Percentiles rank a stretch among this genome's conserved stretches.
These are phyloP conservation scores for Cryoendolithus antarcticus DNA, from an alignment of 2,329 filamentous ascomycete genomes.

Conservation along the genomic window DNA sequence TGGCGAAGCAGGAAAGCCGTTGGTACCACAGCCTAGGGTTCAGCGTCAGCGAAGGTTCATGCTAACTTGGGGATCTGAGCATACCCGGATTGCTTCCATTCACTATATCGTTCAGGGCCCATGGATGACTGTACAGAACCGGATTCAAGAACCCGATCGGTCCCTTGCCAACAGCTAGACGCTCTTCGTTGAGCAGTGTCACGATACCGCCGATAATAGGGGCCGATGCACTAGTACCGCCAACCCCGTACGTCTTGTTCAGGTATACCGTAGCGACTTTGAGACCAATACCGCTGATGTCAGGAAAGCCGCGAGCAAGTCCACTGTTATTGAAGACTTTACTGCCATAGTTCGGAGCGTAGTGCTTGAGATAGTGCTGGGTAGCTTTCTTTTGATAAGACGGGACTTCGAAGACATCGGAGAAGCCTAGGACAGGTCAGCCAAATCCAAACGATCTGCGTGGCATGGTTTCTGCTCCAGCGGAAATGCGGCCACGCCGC, in stretches of 20 bases:
- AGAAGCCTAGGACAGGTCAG: conserved; percentile 28
- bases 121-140: conserved; percentile 32
- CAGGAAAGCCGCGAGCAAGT: conserved; percentile 34
- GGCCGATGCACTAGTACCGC: conserved; percentile 40
- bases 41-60: neutral
- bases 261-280: conserved; percentile 23
- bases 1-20: conserved; percentile 15
- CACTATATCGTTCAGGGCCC: conserved; percentile 28
- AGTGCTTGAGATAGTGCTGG: conserved; percentile 28
- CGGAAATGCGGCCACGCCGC: neutral
- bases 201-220: conserved; percentile 39
- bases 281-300: conserved; percentile 24
- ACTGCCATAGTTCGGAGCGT: conserved; percentile 30
- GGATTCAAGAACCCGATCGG: conserved; percentile 32
- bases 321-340: conserved; percentile 37
- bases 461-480: too few relatives aligned
- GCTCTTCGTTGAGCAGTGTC: conserved; percentile 33
- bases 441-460: too few relatives aligned
- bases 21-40: conserved; percentile 25
- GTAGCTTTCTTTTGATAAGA: conserved; percentile 35
- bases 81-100: conserved; percentile 25
- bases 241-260: conserved; percentile 28
- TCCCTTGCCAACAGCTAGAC: conserved; percentile 24
- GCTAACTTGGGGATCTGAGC: conserved; percentile 1
- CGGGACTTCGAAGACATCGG: conserved; percentile 37